phyloP scores from a whole-genome alignment of 768 basidiomycete species.

The Xerocomellus intermedius region DNA sequence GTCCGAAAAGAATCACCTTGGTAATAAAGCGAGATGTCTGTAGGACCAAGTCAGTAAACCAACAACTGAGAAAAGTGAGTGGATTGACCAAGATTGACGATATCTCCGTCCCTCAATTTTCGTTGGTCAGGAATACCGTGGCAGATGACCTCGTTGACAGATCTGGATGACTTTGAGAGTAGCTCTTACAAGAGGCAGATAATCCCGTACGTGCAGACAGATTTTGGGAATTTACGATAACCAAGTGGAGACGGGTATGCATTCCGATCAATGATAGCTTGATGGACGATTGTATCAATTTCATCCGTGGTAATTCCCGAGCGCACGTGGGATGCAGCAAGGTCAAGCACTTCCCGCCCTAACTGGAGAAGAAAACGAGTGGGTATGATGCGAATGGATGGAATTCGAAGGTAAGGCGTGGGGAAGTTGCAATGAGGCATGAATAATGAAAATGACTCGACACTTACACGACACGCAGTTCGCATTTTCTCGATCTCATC shows the following conservation, averaged over 20 bases:
- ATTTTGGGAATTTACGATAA: conserved; percentile 91
- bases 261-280: conserved; percentile 84
- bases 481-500: conserved; percentile 92
- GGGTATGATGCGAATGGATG: neutral
- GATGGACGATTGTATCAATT: conserved; percentile 90
- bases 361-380: conserved; percentile 49
- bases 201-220: conserved; percentile 83
- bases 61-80: conserved; percentile 5
- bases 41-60: conserved; percentile 14
- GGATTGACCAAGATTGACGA: conserved; percentile 83
- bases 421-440: neutral
- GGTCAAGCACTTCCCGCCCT: conserved; percentile 88
- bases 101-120: conserved; percentile 87
- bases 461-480: conserved; percentile 75
- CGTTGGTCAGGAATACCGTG: conserved; percentile 94
- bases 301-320: conserved; percentile 98
- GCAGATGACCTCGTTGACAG: conserved; percentile 94
- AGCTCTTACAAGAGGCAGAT: neutral
- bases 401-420: neutral
- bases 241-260: conserved; percentile 94
- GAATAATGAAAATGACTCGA: neutral
- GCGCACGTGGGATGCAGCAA: conserved; percentile 78
- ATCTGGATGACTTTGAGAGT: conserved; percentile 42
- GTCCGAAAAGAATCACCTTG: conserved; percentile 49
- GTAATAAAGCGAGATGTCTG: conserved; percentile 80